These are phyloP conservation scores for Fusarium secorum DNA, from an alignment of 2,329 filamentous ascomycete genomes.

Conservation along the genomic window DNA sequence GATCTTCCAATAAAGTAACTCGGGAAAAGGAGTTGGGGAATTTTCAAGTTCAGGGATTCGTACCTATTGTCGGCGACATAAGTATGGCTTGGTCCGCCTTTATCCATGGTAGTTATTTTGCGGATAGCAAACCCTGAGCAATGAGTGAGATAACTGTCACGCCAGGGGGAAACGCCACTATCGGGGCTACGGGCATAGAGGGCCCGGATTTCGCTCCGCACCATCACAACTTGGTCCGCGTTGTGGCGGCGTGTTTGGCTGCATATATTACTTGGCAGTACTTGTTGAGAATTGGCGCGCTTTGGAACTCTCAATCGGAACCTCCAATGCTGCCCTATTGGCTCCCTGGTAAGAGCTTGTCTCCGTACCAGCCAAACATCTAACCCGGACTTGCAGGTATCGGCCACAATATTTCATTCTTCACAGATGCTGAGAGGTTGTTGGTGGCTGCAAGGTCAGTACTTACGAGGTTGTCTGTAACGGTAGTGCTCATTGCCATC, in stretches of 20 bases:
- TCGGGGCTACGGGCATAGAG: not conserved
- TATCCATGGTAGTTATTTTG: not conserved
- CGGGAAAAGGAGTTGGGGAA: not conserved
- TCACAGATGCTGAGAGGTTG: not conserved
- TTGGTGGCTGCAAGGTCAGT: not conserved
- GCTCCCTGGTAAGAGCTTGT: not conserved
- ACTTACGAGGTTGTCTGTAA: rapidly evolving
- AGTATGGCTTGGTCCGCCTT: not conserved
- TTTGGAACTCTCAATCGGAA: not conserved
- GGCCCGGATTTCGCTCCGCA: rapidly evolving
- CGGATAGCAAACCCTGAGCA: rapidly evolving
- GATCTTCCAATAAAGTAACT: not conserved
- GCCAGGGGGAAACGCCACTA: not conserved
- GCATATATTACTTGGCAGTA: not conserved
- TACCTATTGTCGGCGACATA: not conserved
- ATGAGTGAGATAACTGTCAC: not conserved
- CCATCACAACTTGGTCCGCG: not conserved
- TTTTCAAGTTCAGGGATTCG: not conserved
- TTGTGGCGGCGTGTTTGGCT: not conserved
- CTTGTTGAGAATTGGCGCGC: not conserved
- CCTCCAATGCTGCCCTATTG: not conserved
- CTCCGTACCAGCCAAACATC: rapidly evolving
- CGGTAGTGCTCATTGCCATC: not conserved
- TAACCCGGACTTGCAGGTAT: not conserved
- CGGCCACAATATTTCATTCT: not conserved